phyloP scores from a whole-genome alignment of 176 grass and related monocot genomes.

The Aegilops longissima region DNA sequence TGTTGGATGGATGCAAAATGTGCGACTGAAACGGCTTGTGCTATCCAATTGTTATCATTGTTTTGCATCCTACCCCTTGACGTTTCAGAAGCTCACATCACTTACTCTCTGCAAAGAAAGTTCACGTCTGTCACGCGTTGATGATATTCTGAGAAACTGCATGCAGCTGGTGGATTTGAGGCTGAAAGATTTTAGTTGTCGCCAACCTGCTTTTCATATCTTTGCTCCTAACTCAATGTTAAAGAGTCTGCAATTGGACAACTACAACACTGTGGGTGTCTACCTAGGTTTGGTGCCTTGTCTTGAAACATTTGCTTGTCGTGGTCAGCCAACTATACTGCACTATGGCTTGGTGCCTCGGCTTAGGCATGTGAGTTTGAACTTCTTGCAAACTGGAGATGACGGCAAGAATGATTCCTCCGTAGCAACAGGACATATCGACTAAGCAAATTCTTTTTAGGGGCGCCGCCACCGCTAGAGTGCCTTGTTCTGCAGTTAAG shows the following conservation, averaged over 20 bases:
- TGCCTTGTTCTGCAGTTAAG: constrained; percentile 33
- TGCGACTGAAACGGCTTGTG: background rate
- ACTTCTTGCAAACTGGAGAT: constrained; percentile 13
- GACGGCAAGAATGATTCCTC: background rate
- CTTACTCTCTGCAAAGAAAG: background rate
- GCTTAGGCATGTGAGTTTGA: constrained; percentile 22
- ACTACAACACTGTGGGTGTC: constrained; percentile 16
- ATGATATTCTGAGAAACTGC: background rate
- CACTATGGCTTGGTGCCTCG: constrained; percentile 6
- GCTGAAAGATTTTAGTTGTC: background rate
- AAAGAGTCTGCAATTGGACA: constrained; percentile 19
- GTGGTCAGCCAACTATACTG: constrained; percentile 13
- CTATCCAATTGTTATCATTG: background rate
- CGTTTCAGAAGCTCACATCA: constrained; percentile 7
- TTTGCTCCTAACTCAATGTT: background rate
- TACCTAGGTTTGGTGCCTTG: background rate
- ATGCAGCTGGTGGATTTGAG: background rate
- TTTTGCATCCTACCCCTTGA: background rate
- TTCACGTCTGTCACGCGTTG: background rate
- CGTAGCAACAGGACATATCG: background rate
- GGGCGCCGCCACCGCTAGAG: background rate
- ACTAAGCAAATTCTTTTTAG: constrained; percentile 30
- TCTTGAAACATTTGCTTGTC: constrained; percentile 21
- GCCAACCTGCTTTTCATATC: background rate
- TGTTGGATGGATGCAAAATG: background rate